These are phyloP conservation scores for Rubia balearica DNA, from an alignment of 305 asterid genomes.

Conservation along the genomic window DNA sequence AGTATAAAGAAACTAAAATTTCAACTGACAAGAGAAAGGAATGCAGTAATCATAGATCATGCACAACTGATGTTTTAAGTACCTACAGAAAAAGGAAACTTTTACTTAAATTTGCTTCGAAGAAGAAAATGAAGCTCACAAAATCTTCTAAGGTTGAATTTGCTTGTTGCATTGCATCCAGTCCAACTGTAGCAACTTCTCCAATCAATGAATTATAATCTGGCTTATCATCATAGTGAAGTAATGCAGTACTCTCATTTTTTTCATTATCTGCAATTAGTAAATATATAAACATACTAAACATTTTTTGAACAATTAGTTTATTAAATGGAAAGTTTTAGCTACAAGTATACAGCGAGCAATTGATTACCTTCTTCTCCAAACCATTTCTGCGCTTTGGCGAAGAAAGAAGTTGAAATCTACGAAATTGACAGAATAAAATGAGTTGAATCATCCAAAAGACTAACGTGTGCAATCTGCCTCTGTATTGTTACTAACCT, in stretches of 20 bases:
- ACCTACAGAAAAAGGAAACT: background rate
- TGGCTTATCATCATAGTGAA: conserved; percentile 26
- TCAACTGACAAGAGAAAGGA: background rate
- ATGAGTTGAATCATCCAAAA: conserved; percentile 1
- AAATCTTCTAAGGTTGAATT: conserved; percentile 94
- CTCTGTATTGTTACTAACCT: conserved; percentile 38
- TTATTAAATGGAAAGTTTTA: background rate
- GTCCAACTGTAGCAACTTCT: conserved; percentile 50
- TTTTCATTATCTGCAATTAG: conserved; percentile 37
- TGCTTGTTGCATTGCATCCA: conserved; percentile 73
- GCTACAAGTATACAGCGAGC: background rate
- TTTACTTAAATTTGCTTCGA: background rate
- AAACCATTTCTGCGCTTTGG: conserved; percentile 32
- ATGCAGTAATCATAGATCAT: background rate
- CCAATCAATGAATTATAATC: conserved; percentile 19
- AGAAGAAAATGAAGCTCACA: conserved; percentile 42
- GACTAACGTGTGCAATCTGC: conserved; percentile 17
- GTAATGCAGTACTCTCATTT: conserved; percentile 22
- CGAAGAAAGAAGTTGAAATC: conserved; percentile 38
- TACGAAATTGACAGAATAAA: conserved; percentile 19
- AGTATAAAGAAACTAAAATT: conserved; percentile 4
- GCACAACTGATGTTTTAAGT: background rate
- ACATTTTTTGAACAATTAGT: background rate
- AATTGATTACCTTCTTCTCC: conserved; percentile 37
- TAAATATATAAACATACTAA: background rate